Conservation (phyloP, 805 yeast species). For the Starmerella sp. region DNA sequence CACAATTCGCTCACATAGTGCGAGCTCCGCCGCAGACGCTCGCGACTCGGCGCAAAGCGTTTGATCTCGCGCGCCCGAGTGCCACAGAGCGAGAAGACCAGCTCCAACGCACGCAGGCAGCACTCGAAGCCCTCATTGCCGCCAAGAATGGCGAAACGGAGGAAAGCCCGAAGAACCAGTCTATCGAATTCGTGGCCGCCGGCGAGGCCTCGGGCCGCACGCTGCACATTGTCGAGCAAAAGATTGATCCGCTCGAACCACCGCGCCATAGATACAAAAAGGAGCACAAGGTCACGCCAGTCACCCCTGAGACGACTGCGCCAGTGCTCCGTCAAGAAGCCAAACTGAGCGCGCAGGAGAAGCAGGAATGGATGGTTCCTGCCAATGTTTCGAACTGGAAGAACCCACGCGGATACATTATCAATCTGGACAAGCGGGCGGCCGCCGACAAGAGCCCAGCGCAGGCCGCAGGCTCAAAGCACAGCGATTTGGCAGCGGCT, state of each 20-base stretch:
- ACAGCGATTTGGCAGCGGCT: slow-evolving; percentile 59
- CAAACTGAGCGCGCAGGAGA: slow-evolving; percentile 55
- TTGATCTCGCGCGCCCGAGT: slow-evolving; percentile 35
- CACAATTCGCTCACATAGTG: neutral
- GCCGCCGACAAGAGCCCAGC: slow-evolving; percentile 33
- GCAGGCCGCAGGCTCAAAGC: slow-evolving; percentile 38
- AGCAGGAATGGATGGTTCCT: slow-evolving; percentile 75
- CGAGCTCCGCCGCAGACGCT: neutral
- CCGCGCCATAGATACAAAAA: slow-evolving; percentile 55
- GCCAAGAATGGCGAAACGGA: neutral
- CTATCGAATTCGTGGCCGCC: slow-evolving; percentile 37
- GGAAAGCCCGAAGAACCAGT: slow-evolving; percentile 23
- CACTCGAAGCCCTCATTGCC: slow-evolving; percentile 42
- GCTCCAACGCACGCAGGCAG: slow-evolving; percentile 44
- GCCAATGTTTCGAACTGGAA: slow-evolving; percentile 92
- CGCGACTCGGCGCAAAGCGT: slow-evolving; percentile 6
- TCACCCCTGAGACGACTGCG: slow-evolving; percentile 26
- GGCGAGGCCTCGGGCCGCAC: slow-evolving; percentile 31
- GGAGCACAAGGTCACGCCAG: neutral
- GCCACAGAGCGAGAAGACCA: slow-evolving; percentile 39
- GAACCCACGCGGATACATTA: slow-evolving; percentile 80
- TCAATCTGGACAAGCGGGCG: slow-evolving; percentile 66
- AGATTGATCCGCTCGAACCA: slow-evolving; percentile 79
- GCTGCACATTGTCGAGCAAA: slow-evolving; percentile 54
- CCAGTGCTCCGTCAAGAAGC: slow-evolving; percentile 46